A percentile compares a stretch with the other conserved stretches of the same genome.
Evolutionary conservation across 1,139 yeast species (phyloP).

Genomic region (Yamadazyma songkhlaensis): DNA sequence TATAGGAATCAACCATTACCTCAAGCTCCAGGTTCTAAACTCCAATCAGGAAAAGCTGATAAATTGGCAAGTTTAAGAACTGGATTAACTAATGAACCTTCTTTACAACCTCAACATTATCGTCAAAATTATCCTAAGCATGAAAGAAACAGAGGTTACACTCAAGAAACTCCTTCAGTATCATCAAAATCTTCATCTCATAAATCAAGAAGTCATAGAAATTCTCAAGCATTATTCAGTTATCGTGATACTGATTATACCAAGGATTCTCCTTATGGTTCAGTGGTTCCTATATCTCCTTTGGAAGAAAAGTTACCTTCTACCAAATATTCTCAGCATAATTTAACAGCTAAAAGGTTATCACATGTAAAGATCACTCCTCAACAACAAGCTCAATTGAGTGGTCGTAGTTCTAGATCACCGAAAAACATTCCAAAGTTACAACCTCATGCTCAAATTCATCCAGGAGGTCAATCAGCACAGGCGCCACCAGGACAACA

Average conservation of each 20-base stretch:
- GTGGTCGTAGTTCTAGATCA: background rate
- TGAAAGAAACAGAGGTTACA: too few relatives aligned
- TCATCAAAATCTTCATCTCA: too few relatives aligned
- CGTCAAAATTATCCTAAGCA: background rate
- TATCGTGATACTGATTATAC: conserved; percentile 14
- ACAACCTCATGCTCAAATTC: conserved; percentile 7
- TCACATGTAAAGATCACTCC: conserved; percentile 14
- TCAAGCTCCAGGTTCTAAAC: conserved; percentile 23
- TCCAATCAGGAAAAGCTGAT: conserved; percentile 29
- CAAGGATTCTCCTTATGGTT: conserved; percentile 16
- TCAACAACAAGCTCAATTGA: conserved; percentile 4
- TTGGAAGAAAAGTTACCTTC: conserved; percentile 16
- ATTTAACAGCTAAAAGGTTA: conserved; percentile 17
- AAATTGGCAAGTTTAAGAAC: conserved; percentile 33
- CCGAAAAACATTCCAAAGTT: conserved; percentile 4
- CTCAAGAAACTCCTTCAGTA: conserved; percentile 1
- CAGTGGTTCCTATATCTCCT: conserved; percentile 15
- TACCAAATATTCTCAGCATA: conserved; percentile 16
- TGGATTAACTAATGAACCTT: conserved; percentile 15
- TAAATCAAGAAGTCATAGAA: conserved; percentile 9
- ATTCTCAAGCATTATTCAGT: conserved; percentile 14
- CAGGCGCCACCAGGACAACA: conserved; percentile 7
- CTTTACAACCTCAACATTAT: background rate
- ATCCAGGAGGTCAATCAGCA: conserved; percentile 1
- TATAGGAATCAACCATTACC: conserved; percentile 23